These are phyloP conservation scores for Paracorniculantispora psalliotae DNA, from an alignment of 2,329 filamentous ascomycete species.

Conservation along the genomic window DNA sequence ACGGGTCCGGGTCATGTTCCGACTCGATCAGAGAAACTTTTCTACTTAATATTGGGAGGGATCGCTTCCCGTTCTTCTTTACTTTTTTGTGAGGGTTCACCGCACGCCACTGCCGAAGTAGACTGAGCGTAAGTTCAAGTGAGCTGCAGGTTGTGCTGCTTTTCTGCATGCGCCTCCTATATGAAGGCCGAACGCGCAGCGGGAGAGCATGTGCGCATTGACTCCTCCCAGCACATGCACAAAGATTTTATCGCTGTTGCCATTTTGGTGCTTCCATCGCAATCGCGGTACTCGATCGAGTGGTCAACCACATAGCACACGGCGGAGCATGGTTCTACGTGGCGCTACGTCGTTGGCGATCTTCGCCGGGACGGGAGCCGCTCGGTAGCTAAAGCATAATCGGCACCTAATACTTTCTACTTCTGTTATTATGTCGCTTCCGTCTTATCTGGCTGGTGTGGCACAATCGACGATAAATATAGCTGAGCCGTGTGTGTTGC, in stretches of 20 bases:
- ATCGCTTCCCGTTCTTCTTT: not conserved
- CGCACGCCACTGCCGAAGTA: not conserved
- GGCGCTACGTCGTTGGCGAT: not conserved
- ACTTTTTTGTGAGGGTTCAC: not conserved
- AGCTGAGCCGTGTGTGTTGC: not conserved
- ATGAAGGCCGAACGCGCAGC: not conserved
- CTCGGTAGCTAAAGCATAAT: not conserved
- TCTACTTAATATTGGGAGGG: not conserved
- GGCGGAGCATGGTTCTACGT: not conserved
- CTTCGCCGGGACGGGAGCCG: not conserved
- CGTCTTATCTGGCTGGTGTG: not conserved
- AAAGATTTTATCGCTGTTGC: not conserved
- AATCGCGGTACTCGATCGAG: not conserved
- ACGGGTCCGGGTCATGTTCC: not conserved
- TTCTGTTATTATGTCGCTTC: not conserved
- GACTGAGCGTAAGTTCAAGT: not conserved
- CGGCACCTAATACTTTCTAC: not conserved
- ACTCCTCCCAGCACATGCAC: not conserved
- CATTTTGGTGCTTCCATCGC: not conserved
- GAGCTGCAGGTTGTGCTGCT: not conserved
- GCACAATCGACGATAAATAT: constrained; percentile 1
- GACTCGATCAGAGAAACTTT: not conserved
- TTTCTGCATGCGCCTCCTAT: not conserved
- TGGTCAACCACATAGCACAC: not conserved
- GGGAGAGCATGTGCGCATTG: not conserved